Evolutionary conservation across 176 grass and related monocot species (phyloP).

Genomic region (Lolium perenne): DNA sequence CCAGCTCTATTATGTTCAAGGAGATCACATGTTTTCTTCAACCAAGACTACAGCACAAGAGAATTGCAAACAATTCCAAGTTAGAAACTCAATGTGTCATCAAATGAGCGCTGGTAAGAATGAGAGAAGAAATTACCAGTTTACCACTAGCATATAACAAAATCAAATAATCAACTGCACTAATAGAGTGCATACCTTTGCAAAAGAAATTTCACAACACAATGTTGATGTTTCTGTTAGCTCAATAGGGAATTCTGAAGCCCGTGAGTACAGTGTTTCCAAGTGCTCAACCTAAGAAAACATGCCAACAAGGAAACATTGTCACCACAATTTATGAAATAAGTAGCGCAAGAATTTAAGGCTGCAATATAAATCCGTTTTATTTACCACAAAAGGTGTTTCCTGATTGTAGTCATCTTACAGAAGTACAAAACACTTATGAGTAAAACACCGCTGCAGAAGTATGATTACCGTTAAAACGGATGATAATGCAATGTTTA

Average conservation of each 20-base stretch:
- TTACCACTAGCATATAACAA: conserved; percentile 17
- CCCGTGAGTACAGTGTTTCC: conserved; percentile 62
- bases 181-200: conserved; percentile 64
- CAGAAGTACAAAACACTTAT: neutral
- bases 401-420: neutral
- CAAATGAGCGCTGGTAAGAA: neutral
- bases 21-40: conserved; percentile 64
- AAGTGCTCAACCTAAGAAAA: conserved; percentile 71
- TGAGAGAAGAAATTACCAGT: neutral
- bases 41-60: conserved; percentile 61
- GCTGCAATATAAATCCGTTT: conserved; percentile 5
- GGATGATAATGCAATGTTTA: conserved; percentile 73
- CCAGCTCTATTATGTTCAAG: conserved; percentile 55
- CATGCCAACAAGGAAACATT: conserved; percentile 27
- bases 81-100: conserved; percentile 23
- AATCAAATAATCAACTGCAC: conserved; percentile 16
- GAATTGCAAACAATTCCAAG: conserved; percentile 30
- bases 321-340: conserved; percentile 38
- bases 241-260: conserved; percentile 66
- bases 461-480: conserved; percentile 59
- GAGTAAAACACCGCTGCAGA: neutral
- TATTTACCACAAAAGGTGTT: conserved; percentile 27
- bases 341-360: conserved; percentile 31
- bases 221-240: conserved; percentile 55
- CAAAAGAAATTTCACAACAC: conserved; percentile 68